Evolutionary conservation across 1,284 basidiomycete species (phyloP).

Genomic region (Calocybe gambosa): DNA sequence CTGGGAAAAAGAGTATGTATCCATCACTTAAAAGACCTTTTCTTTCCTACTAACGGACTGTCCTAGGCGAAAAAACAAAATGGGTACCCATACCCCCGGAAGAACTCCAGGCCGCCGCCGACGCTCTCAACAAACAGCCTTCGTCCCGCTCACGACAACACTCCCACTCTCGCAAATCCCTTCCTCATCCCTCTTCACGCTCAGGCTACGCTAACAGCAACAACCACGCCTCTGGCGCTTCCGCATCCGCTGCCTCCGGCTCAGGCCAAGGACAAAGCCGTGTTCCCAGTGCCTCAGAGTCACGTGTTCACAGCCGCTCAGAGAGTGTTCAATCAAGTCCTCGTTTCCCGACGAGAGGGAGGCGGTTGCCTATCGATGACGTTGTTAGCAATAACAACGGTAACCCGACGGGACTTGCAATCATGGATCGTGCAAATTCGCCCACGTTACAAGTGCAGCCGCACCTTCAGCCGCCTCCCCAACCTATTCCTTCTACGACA

Average conservation of each 20-base stretch:
- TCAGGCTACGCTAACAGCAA: slow-evolving; percentile 13
- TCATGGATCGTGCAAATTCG: slow-evolving; percentile 6
- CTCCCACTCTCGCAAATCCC: slow-evolving; percentile 17
- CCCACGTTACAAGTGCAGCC: slow-evolving; percentile 2
- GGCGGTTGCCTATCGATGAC: slow-evolving; percentile 22
- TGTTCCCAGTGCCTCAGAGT: slow-evolving; percentile 22
- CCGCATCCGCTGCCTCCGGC: slow-evolving; percentile 22
- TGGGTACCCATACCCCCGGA: slow-evolving; percentile 54
- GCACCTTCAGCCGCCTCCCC: slow-evolving; percentile 1
- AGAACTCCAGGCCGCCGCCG: slow-evolving; percentile 51
- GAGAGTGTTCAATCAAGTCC: slow-evolving; percentile 28
- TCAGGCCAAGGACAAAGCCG: slow-evolving; percentile 19
- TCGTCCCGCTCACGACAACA: slow-evolving; percentile 12
- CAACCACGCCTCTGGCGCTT: slow-evolving; percentile 16
- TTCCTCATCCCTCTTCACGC: slow-evolving; percentile 4
- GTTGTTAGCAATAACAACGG: slow-evolving; percentile 3
- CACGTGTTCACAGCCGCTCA: slow-evolving; percentile 25
- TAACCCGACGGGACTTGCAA: too few species aligned
- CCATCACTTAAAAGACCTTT: too few species aligned
- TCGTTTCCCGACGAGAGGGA: slow-evolving; percentile 17
- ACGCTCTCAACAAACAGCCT: slow-evolving; percentile 27
- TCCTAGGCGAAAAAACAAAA: slow-evolving; percentile 52
- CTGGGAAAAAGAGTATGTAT: slow-evolving; percentile 45
- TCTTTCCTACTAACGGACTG: too few species aligned
- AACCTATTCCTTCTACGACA: not conserved